A percentile compares a stretch with the other conserved stretches of the same genome.
Evolutionary conservation across 805 yeast genomes (phyloP).

Genomic region (Myxozyma melibiosi): DNA sequence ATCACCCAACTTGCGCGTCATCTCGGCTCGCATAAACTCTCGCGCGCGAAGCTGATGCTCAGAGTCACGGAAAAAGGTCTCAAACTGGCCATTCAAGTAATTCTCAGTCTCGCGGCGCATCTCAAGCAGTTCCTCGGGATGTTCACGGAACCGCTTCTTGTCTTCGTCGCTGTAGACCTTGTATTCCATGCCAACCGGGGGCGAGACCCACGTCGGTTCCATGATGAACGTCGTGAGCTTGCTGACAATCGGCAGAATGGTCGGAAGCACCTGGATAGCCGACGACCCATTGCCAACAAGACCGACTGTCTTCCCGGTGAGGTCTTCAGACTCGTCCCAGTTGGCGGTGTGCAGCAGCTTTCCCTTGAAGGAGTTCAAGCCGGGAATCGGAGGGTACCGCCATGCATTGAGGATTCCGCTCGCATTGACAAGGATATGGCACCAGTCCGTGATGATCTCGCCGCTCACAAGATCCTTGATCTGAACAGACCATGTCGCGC

Average conservation of each 20-base stretch:
- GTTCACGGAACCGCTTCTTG: slow-evolving; percentile 17
- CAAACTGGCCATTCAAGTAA: slow-evolving; percentile 1
- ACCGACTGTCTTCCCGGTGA: slow-evolving; percentile 39
- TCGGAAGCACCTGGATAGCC: slow-evolving; percentile 41
- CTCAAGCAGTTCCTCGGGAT: slow-evolving; percentile 26
- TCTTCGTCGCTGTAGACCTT: slow-evolving; percentile 18
- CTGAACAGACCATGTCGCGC: slow-evolving; percentile 22
- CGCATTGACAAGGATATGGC: not conserved
- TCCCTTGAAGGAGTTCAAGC: slow-evolving; percentile 39
- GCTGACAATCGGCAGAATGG: slow-evolving; percentile 32
- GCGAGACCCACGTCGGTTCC: slow-evolving; percentile 32
- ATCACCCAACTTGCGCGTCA: not conserved
- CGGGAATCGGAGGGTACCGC: slow-evolving; percentile 37
- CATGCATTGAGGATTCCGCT: slow-evolving; percentile 35
- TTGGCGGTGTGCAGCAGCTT: slow-evolving; percentile 40
- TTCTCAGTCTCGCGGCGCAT: slow-evolving; percentile 35
- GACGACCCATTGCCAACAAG: slow-evolving; percentile 44
- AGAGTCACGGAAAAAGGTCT: not conserved
- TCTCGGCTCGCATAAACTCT: not conserved
- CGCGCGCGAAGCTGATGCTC: not conserved
- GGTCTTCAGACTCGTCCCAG: slow-evolving; percentile 37
- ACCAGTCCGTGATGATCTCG: slow-evolving; percentile 7
- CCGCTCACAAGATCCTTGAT: slow-evolving; percentile 4
- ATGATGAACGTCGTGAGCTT: slow-evolving; percentile 29
- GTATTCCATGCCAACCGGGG: too few species aligned